Evolutionary conservation across 345 rosid genomes (phyloP), one percentile per base, ranked within the genome.

Genomic region (Populus nigra): DNA sequence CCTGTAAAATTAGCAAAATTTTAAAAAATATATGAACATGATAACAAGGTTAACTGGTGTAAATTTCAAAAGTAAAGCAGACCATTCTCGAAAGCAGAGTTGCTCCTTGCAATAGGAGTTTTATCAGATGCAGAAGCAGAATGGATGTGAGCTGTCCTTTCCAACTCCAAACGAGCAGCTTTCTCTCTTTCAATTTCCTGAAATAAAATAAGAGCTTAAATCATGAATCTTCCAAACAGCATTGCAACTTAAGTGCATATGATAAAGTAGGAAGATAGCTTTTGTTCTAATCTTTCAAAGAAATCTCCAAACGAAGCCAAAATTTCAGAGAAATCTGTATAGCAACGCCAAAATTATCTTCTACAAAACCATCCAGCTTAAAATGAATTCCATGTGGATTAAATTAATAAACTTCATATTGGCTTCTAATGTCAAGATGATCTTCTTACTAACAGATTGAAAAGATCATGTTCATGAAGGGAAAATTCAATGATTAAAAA

Each of bases 111-210:
- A 71, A 85, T 72, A 16, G 92, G 85, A 71, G 87, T 78, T 78
- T 88, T 88, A 74, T 96, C 97, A 78, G 97, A 79, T 76, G 78
- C 74, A 71, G 88, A 73, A 36, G 87, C 77, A 73, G 90, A 87
- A 83, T 83, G 85, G 78, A 75, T 77, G 68, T 71, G 94, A 75
- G 87, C 80, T 76, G 89, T 87, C 84, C 86, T 91, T 87, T 94
- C 99, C 90, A 91, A 86, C 74, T 94, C 97, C 83, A 89, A 77
- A 71, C 97, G 90, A 65, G 97, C 91, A 83, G 90, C 85, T 83
- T 91, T 96, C 86, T 92, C 98, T 83, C 86, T 91, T 74, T 96
- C 98, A 83, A 94, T 61, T 80, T 96, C 98, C 98, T 96, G 89
- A 67, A 73, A 81, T 25, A 72, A 71, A 70, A 73, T 2, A 73